phyloP scores from a whole-genome alignment of 371 early-diverging fungal genomes.

The Rhizomucor miehei region DNA sequence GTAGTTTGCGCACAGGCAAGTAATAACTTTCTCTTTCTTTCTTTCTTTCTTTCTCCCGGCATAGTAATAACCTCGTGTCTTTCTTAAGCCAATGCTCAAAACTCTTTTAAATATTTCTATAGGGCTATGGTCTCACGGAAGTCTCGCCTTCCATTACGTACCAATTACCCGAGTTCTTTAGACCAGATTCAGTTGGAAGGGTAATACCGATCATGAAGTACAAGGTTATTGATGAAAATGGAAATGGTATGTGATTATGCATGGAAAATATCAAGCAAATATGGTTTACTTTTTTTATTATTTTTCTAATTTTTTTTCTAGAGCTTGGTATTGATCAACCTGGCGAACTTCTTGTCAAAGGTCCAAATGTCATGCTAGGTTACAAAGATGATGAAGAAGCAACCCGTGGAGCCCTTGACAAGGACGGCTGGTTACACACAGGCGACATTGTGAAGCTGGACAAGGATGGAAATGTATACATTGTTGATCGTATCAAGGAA shows the following conservation, averaged over 20 bases:
- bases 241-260: constrained; percentile 28
- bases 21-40: too few relatives aligned
- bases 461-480: constrained; percentile 53
- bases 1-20: constrained; percentile 4
- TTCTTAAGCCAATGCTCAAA: neutral
- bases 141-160: constrained; percentile 32
- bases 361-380: constrained; percentile 46
- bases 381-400: constrained; percentile 68
- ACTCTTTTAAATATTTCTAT: constrained; percentile 13
- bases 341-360: constrained; percentile 70
- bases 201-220: constrained; percentile 64
- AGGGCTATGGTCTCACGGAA: constrained; percentile 78
- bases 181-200: constrained; percentile 62
- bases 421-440: constrained; percentile 77
- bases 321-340: constrained; percentile 48
- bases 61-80: too few relatives aligned
- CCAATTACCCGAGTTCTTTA: constrained; percentile 8
- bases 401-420: constrained; percentile 62
- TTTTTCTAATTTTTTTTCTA: neutral
- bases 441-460: constrained; percentile 79
- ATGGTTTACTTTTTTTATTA: neutral
- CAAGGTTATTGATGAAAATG: constrained; percentile 59
- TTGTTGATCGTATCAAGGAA: constrained; percentile 73
- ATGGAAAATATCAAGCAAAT: neutral
- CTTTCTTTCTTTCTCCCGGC: too few relatives aligned